phyloP scores from a whole-genome alignment of 2,329 filamentous ascomycete species.

The Fusarium foetens region DNA sequence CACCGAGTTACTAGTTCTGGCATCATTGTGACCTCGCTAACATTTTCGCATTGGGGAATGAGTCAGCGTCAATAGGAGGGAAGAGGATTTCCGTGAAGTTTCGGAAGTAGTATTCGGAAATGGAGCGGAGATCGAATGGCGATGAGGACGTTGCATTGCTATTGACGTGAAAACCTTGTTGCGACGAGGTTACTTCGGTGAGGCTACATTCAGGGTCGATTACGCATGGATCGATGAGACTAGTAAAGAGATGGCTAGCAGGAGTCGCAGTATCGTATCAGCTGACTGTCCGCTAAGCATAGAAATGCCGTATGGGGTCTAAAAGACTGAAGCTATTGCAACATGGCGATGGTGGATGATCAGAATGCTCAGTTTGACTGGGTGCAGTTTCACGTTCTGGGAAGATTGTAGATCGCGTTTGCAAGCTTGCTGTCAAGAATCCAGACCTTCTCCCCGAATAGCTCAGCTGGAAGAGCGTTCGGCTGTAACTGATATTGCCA shows the following conservation, averaged over 20 bases:
- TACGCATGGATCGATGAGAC: neutral
- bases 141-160: neutral
- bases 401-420: accelerated
- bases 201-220: neutral
- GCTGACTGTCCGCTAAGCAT: accelerated
- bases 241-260: neutral
- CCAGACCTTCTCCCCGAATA: conserved; percentile 34
- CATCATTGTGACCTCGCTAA: conserved; percentile 4
- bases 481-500: conserved; percentile 32
- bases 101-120: conserved; percentile 1
- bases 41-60: neutral
- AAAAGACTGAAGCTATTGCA: neutral
- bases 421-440: neutral
- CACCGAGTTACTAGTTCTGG: conserved; percentile 24
- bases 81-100: neutral
- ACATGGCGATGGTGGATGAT: too few species aligned
- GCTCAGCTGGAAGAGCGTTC: conserved; percentile 40
- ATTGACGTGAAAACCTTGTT: neutral
- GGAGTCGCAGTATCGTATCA: neutral
- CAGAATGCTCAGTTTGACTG: neutral
- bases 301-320: neutral
- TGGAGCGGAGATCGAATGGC: conserved; percentile 2
- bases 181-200: neutral
- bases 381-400: accelerated
- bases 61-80: neutral